Evolutionary conservation across 1,284 basidiomycete species (phyloP), one percentile per base, ranked within the genome.

Genomic region (Boletellus deceptivus): DNA sequence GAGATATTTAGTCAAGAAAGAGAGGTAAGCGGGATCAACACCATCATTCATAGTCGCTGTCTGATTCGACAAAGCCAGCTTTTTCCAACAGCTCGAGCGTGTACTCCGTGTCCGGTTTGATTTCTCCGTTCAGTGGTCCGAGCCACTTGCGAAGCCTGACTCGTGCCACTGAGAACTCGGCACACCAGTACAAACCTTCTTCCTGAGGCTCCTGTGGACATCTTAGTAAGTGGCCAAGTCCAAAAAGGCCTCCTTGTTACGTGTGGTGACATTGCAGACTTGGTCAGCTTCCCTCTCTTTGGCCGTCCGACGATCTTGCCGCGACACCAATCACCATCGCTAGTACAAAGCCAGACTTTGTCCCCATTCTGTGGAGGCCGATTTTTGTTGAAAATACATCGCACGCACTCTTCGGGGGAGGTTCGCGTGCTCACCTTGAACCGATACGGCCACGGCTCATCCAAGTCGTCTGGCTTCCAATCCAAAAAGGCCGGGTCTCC

Each of bases 101-200:
- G 51, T 72, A 68, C 22, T 55, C 43, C 1, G 60, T 75, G 59
- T 85, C 74, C 7, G 82, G 82, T 60, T 84, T 85, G 54, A 85
- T 75, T 53, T 83, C 80, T 31, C 82, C 83, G 48, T 83, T 78
- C 50, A 82, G 64, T 7, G 83, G 83, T 4, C 82, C 75, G 56
- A 80, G 77, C 57, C 77, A 77, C 59, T 79, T 80, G 39, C 80
- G 75, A 33, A 82, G 62, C 48, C 24, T 48, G 25, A 16, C 55
- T 31, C 20, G 31, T 14, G 73, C 72, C 29, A 68, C 60, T 38
- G 65, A 63, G 49, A 73, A 76, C 45, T 75, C 65, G 42, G 78
- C 80, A 27, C 73, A 74, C 63, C 79, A 84, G 55, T 74, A 80
- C 18, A 80, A 58, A 17, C 77, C 77, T 53, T 78, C 67, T 46